Evolutionary conservation across 306 rosid species (phyloP).

Genomic region (Lupinus albus): DNA sequence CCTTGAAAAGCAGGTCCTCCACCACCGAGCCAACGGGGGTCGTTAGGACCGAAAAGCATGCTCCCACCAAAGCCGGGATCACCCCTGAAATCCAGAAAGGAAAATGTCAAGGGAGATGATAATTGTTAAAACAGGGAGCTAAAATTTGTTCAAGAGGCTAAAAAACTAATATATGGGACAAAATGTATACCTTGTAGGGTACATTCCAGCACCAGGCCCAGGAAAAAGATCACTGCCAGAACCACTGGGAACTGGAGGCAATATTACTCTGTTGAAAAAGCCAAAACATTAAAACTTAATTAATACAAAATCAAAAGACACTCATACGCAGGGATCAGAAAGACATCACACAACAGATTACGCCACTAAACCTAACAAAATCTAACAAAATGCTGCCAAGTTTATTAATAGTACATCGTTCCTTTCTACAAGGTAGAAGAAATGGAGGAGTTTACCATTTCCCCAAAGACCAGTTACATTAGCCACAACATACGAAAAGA

Average conservation of each 20-base stretch:
- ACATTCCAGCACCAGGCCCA: conserved; percentile 78
- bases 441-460: background rate
- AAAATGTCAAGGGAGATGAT: conserved; percentile 19
- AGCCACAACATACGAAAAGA: conserved; percentile 3
- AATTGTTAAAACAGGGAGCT: background rate
- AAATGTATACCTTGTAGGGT: conserved; percentile 62
- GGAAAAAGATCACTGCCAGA: conserved; percentile 67
- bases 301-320: background rate
- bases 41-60: conserved; percentile 84
- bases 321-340: background rate
- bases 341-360: conserved; percentile 4
- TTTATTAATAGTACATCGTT: background rate
- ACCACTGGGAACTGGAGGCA: conserved; percentile 65
- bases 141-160: background rate
- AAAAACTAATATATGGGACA: conserved; percentile 2
- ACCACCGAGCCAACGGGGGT: conserved; percentile 68
- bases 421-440: background rate
- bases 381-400: background rate
- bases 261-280: conserved; percentile 45
- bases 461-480: conserved; percentile 11
- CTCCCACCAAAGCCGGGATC: conserved; percentile 61
- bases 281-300: conserved; percentile 14
- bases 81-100: conserved; percentile 51
- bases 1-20: conserved; percentile 62
- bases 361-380: conserved; percentile 9